Base-by-base conservation (phyloP, 225 moss, liverwort and hornwort species). In the Marchantia paleacea region DNA sequence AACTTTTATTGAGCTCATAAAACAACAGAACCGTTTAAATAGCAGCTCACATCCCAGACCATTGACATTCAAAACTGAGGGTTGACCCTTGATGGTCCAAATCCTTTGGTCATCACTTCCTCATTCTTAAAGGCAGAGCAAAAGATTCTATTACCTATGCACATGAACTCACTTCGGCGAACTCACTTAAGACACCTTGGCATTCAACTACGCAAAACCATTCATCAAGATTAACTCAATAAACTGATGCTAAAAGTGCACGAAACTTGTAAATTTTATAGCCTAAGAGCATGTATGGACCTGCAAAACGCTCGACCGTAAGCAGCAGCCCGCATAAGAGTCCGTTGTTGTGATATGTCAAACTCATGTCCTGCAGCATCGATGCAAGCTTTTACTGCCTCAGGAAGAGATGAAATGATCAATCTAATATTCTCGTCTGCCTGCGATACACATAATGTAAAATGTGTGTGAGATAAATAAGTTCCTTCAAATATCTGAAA, bases 241-340 rank as follows among this genome's bases (percentile, higher is more conserved):
- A 73, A 68, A 30, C n/a, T 29, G 11, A 68, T 68, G 7, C 12
- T 16, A 26, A 13, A 14, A 30, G 29, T 12, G 55, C 74, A 28
- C 26, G 3, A 52, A 39, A 72, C 28, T 74, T 12, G n/a, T 9
- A 25, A 11, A 74, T n/a, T 28, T 7, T 58, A 39, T 58, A 3
- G 60, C 31, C 75, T 20, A 75, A n/a, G 75, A 60, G 14, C 6
- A 65, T 78, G 72, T 39, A 31, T 55, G 67, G 88, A 97, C 96
- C 96, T 93, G 99, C 99, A 99, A 86, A 99, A 99, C 31, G 99
- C 99, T 74, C 95, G 92, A 76, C 99, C 99, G 81, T 95, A 94
- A 51, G 99, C 95, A 80, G 94, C 99, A 84, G 91, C 99, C 72
- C 95, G 90, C 89, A 99, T 86, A 79, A 99, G 87, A 19, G 94